Percentiles rank a stretch among this genome's conserved stretches.
These are phyloP conservation scores for Hygrophorus pudorinus DNA, from an alignment of 768 basidiomycete genomes.

Conservation along the genomic window DNA sequence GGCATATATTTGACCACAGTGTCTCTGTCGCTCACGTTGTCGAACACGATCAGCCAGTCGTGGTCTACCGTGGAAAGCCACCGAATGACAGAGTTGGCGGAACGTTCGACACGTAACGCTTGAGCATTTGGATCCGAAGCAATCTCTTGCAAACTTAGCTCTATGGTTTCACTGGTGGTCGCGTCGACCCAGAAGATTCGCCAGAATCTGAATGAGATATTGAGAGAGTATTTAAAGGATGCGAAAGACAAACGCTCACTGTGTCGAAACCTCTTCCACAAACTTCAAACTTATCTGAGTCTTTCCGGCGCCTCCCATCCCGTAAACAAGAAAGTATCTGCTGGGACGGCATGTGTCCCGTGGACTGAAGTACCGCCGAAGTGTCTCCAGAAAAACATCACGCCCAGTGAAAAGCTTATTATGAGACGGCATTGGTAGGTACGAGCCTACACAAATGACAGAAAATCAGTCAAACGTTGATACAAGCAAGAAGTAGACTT, in stretches of 20 bases:
- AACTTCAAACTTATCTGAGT: background rate
- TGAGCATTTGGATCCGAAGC: background rate
- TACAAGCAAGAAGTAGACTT: too few species aligned
- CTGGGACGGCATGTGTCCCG: too few species aligned
- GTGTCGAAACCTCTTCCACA: background rate
- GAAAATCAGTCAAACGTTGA: too few species aligned
- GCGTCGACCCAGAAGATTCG: slow-evolving; percentile 18
- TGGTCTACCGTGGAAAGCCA: slow-evolving; percentile 9
- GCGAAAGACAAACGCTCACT: background rate
- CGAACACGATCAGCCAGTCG: slow-evolving; percentile 14
- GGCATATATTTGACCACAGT: slow-evolving; percentile 8
- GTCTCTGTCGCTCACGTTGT: slow-evolving; percentile 13
- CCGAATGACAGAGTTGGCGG: slow-evolving; percentile 2
- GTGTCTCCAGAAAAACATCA: too few species aligned
- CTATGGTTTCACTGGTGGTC: slow-evolving; percentile 10
- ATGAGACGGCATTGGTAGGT: too few species aligned
- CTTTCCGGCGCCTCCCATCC: background rate
- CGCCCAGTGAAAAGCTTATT: too few species aligned
- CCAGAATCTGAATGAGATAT: slow-evolving; percentile 9
- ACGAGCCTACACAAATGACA: too few species aligned
- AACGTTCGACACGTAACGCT: background rate
- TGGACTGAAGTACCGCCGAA: too few species aligned
- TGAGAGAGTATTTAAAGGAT: background rate
- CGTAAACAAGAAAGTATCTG: background rate
- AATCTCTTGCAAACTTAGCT: slow-evolving; percentile 6